phyloP scores from a whole-genome alignment of 2,329 filamentous ascomycete species.

The Xylariaceae sp. region DNA sequence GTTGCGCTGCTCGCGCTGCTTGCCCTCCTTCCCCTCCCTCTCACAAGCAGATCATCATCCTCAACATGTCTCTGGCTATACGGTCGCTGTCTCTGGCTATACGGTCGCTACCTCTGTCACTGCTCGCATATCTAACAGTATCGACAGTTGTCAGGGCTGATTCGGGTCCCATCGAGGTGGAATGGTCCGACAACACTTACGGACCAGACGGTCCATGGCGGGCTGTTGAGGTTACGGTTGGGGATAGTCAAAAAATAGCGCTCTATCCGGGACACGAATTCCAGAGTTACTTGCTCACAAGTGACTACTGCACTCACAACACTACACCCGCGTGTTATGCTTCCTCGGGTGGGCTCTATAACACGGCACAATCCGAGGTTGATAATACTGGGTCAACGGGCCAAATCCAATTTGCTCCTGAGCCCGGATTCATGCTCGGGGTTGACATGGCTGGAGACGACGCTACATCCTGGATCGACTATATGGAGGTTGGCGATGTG shows the following conservation, averaged over 20 bases:
- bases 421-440: conserved; percentile 22
- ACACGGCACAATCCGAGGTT: conserved; percentile 19
- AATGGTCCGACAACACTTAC: conserved; percentile 24
- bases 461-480: conserved; percentile 25
- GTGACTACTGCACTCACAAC: conserved; percentile 25
- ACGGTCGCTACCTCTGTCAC: conserved; percentile 16
- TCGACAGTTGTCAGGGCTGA: conserved; percentile 11
- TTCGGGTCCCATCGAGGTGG: conserved; percentile 16
- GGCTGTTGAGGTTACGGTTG: conserved; percentile 23
- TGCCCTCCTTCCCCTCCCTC: too few relatives aligned
- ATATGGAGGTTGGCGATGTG: conserved; percentile 15
- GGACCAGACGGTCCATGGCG: conserved; percentile 33
- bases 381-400: conserved; percentile 20
- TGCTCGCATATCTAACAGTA: conserved; percentile 20
- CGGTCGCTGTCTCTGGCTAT: conserved; percentile 17
- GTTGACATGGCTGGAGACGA: conserved; percentile 17
- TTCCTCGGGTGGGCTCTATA: conserved; percentile 24
- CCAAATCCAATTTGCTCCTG: conserved; percentile 17
- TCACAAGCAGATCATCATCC: too few relatives aligned
- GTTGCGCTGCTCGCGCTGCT: too few relatives aligned
- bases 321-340: conserved; percentile 18
- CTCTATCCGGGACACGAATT: conserved; percentile 27
- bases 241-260: conserved; percentile 18
- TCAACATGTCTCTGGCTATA: conserved; percentile 1
- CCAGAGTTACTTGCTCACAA: conserved; percentile 23